Percentiles rank a stretch among this genome's conserved stretches.
Conservation (phyloP, 352 stramenopile species). For the Peronosclerospora sorghi region DNA sequence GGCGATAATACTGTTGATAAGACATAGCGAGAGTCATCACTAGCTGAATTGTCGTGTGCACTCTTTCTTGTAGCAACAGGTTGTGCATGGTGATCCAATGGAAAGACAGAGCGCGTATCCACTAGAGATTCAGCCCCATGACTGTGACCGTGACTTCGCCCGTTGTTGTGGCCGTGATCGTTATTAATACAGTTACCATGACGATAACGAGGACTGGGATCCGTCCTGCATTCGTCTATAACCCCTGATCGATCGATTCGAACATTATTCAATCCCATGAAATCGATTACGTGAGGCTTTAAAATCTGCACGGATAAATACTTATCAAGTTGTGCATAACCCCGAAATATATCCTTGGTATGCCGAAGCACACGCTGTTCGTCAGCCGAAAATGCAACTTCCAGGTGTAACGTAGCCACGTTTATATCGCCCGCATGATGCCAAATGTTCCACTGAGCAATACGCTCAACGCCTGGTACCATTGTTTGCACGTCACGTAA, state of each 20-base stretch:
- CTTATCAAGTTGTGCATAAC: slow-evolving; percentile 26
- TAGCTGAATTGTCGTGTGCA: slow-evolving; percentile 50
- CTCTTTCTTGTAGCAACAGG: slow-evolving; percentile 29
- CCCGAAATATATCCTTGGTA: slow-evolving; percentile 35
- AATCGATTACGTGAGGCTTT: slow-evolving; percentile 23
- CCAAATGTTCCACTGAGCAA: slow-evolving; percentile 70
- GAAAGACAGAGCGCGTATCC: slow-evolving; percentile 5
- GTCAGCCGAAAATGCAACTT: slow-evolving; percentile 31
- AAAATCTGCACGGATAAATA: slow-evolving; percentile 57
- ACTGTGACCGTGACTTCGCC: slow-evolving; percentile 14
- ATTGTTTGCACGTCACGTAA: slow-evolving; percentile 35
- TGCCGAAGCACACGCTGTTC: slow-evolving; percentile 49
- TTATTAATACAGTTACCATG: slow-evolving; percentile 12
- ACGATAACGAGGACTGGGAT: slow-evolving; percentile 10
- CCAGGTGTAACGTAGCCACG: slow-evolving; percentile 49
- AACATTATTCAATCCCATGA: slow-evolving; percentile 1
- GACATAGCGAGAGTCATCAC: slow-evolving; percentile 28
- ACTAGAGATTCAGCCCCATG: slow-evolving; percentile 7
- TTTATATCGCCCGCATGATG: slow-evolving; percentile 50
- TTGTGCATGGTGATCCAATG: slow-evolving; percentile 9
- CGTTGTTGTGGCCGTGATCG: slow-evolving; percentile 10
- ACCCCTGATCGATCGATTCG: slow-evolving; percentile 1
- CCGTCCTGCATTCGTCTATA: slow-evolving; percentile 11
- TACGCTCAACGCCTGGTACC: slow-evolving; percentile 29
- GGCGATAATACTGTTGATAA: slow-evolving; percentile 3